phyloP scores from a whole-genome alignment of 768 basidiomycete genomes.

The Clavaria fumosa region DNA sequence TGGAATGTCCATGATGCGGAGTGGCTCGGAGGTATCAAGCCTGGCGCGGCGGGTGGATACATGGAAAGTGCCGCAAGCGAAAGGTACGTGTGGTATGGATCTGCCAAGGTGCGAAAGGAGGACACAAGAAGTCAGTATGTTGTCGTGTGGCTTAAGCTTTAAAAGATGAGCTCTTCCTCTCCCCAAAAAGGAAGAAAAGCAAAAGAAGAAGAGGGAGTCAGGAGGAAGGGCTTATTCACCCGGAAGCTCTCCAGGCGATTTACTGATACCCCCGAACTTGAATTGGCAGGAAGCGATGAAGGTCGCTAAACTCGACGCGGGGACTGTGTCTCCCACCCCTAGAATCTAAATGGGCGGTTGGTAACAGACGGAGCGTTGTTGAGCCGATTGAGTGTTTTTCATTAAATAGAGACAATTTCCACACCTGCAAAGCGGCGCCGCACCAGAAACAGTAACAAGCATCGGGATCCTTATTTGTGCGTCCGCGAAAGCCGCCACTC shows the following conservation, averaged over 20 bases:
- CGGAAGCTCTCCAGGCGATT: slow-evolving; percentile 64
- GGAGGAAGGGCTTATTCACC: slow-evolving; percentile 30
- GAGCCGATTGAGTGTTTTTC: too few species aligned
- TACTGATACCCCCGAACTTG: slow-evolving; percentile 78
- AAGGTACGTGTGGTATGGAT: slow-evolving; percentile 93
- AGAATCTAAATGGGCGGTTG: slow-evolving; percentile 58
- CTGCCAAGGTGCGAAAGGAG: slow-evolving; percentile 21
- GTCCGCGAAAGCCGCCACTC: slow-evolving; percentile 73
- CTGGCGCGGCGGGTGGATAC: slow-evolving; percentile 30
- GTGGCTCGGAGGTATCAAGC: slow-evolving; percentile 13
- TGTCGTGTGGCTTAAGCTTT: too few species aligned
- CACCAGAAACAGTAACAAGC: slow-evolving; percentile 98
- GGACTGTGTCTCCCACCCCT: slow-evolving; percentile 39
- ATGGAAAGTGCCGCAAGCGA: slow-evolving; percentile 71
- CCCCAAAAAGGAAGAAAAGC: too few species aligned
- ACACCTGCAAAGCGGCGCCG: slow-evolving; percentile 64
- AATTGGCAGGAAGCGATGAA: slow-evolving; percentile 75
- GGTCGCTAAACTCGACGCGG: slow-evolving; percentile 34
- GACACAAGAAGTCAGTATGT: too few species aligned
- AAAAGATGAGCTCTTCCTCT: too few species aligned
- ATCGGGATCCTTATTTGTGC: slow-evolving; percentile 78
- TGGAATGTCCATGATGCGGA: slow-evolving; percentile 39
- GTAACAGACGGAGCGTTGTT: too few species aligned
- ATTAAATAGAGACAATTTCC: too few species aligned
- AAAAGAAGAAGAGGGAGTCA: neutral